Conservation (phyloP, 306 rosid species). For the Aeschynomene evenia region DNA sequence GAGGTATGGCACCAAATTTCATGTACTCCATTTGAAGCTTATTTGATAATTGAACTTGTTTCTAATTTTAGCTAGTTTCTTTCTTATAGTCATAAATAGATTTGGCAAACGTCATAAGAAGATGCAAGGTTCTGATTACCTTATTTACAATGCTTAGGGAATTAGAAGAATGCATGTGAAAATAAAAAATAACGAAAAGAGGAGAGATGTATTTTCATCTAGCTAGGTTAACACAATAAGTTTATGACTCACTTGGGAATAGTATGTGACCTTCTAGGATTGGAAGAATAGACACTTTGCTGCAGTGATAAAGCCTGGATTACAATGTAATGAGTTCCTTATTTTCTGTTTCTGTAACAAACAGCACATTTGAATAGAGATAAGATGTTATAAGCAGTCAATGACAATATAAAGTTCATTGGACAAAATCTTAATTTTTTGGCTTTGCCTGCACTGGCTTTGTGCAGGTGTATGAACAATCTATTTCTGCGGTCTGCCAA, state of each 20-base stretch:
- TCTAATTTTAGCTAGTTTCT: background rate
- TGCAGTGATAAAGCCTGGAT: background rate
- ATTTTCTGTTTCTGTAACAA: background rate
- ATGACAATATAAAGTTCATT: conserved; percentile 8
- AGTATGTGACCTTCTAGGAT: conserved; percentile 3
- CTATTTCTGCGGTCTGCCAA: conserved; percentile 88
- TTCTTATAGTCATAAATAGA: background rate
- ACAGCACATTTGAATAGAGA: background rate
- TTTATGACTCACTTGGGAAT: background rate
- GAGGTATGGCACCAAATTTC: conserved; percentile 58
- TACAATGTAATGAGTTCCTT: background rate
- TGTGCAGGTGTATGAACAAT: conserved; percentile 89
- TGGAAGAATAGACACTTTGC: conserved; percentile 18
- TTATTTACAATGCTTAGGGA: conserved; percentile 10
- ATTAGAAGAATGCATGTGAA: background rate
- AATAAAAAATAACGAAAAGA: background rate
- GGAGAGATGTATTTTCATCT: background rate
- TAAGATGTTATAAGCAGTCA: conserved; percentile 9
- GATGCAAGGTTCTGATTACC: conserved; percentile 18
- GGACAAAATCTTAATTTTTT: background rate
- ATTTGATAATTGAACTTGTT: conserved; percentile 5
- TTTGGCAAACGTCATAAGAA: conserved; percentile 14
- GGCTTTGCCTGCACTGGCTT: conserved; percentile 23
- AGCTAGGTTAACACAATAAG: conserved; percentile 4
- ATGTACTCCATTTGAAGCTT: background rate